Percentiles rank a stretch among this genome's conserved stretches.
These are phyloP conservation scores for Nicotiana rustica DNA, from an alignment of 305 asterid genomes.

Conservation along the genomic window DNA sequence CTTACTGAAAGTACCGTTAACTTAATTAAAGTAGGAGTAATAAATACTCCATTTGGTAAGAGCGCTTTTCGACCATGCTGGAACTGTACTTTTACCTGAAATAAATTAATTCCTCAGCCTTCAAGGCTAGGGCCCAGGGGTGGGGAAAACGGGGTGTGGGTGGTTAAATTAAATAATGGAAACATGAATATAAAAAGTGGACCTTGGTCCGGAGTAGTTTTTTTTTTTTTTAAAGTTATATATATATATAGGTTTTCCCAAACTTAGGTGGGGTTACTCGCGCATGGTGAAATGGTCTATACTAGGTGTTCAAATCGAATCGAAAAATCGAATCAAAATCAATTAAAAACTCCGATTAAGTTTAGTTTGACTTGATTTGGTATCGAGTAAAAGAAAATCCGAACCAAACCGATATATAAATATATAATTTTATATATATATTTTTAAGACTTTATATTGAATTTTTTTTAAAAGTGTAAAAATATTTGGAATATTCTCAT, in stretches of 20 bases:
- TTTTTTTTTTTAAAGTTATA: neutral
- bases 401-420: no score
- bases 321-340: no score
- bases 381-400: no score
- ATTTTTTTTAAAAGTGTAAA: no score
- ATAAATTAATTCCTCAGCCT: slow-evolving; percentile 2
- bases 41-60: slow-evolving; percentile 25
- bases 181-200: slow-evolving; percentile 17
- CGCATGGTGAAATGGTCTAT: slow-evolving; percentile 30
- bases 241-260: neutral
- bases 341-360: no score
- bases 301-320: no score
- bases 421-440: no score
- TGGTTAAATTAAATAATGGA: slow-evolving; percentile 11
- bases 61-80: slow-evolving; percentile 29
- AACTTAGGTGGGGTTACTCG: neutral
- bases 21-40: no score
- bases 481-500: no score
- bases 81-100: slow-evolving; percentile 34
- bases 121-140: neutral
- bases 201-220: neutral
- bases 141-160: neutral
- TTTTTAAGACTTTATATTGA: no score
- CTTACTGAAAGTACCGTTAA: neutral
- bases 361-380: no score